Evolutionary conservation across 140 eudicot species (phyloP), one percentile per base, ranked within the genome.

Genomic region (Erigeron philadelphicus): DNA sequence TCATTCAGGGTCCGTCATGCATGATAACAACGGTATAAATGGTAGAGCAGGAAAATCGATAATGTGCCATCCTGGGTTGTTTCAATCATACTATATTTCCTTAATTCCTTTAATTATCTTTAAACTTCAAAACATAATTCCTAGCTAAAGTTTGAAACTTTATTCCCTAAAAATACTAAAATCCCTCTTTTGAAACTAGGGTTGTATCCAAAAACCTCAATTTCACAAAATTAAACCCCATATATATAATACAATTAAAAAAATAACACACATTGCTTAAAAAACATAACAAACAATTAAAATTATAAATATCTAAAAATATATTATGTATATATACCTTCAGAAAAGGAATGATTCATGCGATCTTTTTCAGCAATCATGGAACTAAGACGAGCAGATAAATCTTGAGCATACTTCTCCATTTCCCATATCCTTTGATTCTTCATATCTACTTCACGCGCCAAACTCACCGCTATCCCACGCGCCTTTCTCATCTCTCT

Each of bases 351-450:
- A 73, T 81, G 72, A 17, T 84, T 83, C 77, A 81, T 81, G 62
- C 80, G 78, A 73, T 81, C 82, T 81, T 84, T 84, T 57, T 84
- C 84, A 17, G 86, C 79, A 71, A 84, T 73, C 78, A 84, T 67
- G 67, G 80, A 59, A 69, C 77, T 75, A 42, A 84, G 79, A 64
- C 76, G 84, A 42, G 82, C 38, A 47, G 86, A 79, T 8, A 77
- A 74, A 6, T 84, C 84, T 8, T 76, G 84, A 50, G 53, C 47
- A 59, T 78, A 68, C 17, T 79, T 78, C 66, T 84, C 90, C 74
- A 81, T 31, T 68, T 84, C 82, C 86, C 84, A 79, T 50, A 81
- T 23, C 55, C 70, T 74, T 52, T 81, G 82, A 68, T 84, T 84
- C 81, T 81, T 84, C 58, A 76, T 65, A 75, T 84, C 90, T 4